Evolutionary conservation across 306 rosid species (phyloP), one percentile per base, ranked within the genome.

Genomic region (Cucurbita pepo): DNA sequence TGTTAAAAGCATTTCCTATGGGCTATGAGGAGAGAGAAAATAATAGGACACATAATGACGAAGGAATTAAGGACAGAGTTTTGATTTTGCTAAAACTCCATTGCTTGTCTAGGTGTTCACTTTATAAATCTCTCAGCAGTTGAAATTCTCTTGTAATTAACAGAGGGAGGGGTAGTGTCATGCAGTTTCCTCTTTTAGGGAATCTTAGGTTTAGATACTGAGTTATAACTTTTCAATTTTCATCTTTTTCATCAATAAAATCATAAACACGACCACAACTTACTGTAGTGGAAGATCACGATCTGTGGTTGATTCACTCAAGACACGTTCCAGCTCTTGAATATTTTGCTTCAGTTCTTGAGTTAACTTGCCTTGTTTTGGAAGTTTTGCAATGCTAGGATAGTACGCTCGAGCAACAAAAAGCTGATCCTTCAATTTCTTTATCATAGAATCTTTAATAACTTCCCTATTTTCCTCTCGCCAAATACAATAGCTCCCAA

Each of bases 401-500:
- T 82, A 94, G 82, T 90, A 94, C 62, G 98, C 83, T 84, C 98
- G 86, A 56, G 98, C 95, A 76, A 94, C 98, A 90, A 90, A 94
- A 79, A 94, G 77, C 77, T 85, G 86, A 84, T 89, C 98, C 88
- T 94, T 94, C 90, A 94, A 81, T 77, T 84, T 90, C 81, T 89
- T 90, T 76, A 94, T 85, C 86, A 85, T 78, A 37, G 78, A 71
- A 77, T 94, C 98, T 79, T 90, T 90, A 88, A 90, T 87, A 11
- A 77, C 95, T 85, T 94, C 96, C 82, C 59, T 85, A 79, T 94
- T 91, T 74, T 87, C 86, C 75, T 71, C 80, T 56, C 86, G 90
- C 98, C 98, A 94, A 47, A 85, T 80, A 80, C 98, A 94, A 85
- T 90, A 90, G 81, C 96, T 90, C 72, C 98, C 98, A 89, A 78